phyloP scores from a whole-genome alignment of 2,329 filamentous ascomycete genomes.

The Graphium sp. region DNA sequence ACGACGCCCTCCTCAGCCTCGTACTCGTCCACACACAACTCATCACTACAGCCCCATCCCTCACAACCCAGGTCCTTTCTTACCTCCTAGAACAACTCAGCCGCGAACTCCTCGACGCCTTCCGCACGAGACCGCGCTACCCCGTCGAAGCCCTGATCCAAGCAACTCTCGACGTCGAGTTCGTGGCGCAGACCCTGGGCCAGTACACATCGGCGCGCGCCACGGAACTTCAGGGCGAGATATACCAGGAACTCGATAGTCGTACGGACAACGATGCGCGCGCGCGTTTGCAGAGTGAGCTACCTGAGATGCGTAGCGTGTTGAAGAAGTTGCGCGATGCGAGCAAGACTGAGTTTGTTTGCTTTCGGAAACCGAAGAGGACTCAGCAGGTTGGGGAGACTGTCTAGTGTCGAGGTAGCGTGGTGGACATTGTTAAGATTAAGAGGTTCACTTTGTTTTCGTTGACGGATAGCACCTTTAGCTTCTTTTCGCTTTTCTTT shows the following conservation, averaged over 20 bases:
- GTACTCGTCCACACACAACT: constrained; percentile 88
- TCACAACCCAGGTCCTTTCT: constrained; percentile 69
- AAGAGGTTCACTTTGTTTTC: no score
- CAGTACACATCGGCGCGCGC: constrained; percentile 79
- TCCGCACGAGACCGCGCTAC: constrained; percentile 52
- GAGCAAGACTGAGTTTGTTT: constrained; percentile 76
- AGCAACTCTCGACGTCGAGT: constrained; percentile 92
- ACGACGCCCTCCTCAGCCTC: constrained; percentile 67
- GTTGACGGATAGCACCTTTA: no score
- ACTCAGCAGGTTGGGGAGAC: constrained; percentile 8
- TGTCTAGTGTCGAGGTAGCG: constrained; percentile 3
- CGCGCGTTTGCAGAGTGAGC: constrained; percentile 62
- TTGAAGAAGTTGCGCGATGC: constrained; percentile 71
- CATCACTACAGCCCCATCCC: constrained; percentile 57
- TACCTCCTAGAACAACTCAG: constrained; percentile 75
- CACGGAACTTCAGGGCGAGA: constrained; percentile 67
- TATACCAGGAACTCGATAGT: constrained; percentile 80
- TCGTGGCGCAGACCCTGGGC: constrained; percentile 82
- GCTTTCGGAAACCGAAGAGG: constrained; percentile 52
- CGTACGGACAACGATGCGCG: constrained; percentile 81
- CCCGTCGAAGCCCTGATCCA: constrained; percentile 78
- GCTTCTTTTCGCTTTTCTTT: no score
- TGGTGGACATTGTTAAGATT: background rate
- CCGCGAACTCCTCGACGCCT: constrained; percentile 64
- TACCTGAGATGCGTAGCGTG: constrained; percentile 76